Percentiles rank a stretch among this genome's conserved stretches.
These are phyloP conservation scores for Geotrichum restrictum DNA, from an alignment of 1,139 yeast genomes.

Conservation along the genomic window DNA sequence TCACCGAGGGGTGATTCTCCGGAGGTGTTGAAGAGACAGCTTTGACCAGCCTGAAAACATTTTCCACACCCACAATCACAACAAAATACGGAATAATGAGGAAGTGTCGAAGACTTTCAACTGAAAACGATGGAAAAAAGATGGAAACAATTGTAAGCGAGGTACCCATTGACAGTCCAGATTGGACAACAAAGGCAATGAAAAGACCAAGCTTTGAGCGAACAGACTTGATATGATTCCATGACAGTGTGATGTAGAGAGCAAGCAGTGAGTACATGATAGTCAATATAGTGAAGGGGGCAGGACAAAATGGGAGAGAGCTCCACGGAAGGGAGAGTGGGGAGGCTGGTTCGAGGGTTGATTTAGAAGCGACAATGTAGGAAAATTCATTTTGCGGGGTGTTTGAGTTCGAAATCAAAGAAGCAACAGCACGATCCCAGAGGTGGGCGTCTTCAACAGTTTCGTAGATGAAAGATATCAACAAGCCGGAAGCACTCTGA, in stretches of 20 bases:
- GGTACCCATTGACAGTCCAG: conserved; percentile 46
- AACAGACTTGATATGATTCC: conserved; percentile 52
- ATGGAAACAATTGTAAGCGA: conserved; percentile 51
- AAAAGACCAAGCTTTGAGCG: conserved; percentile 59
- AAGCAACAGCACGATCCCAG: conserved; percentile 18
- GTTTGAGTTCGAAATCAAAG: background rate
- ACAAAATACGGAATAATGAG: conserved; percentile 43
- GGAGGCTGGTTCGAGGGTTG: background rate
- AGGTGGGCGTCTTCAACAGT: conserved; percentile 18
- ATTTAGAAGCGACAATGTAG: conserved; percentile 3
- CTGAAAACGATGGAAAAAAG: conserved; percentile 33
- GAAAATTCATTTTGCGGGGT: background rate
- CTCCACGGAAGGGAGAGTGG: background rate
- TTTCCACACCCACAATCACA: conserved; percentile 45
- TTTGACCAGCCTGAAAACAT: conserved; percentile 44
- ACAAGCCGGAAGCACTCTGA: conserved; percentile 24
- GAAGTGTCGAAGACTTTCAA: conserved; percentile 27
- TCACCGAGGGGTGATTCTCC: conserved; percentile 42
- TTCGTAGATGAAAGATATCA: conserved; percentile 26
- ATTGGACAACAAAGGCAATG: conserved; percentile 56
- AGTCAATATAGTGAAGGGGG: background rate
- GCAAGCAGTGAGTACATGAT: conserved; percentile 36
- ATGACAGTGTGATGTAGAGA: conserved; percentile 44
- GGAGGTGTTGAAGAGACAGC: conserved; percentile 44
- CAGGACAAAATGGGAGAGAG: conserved; percentile 3